Base-by-base conservation (phyloP, 179 eudicot genomes). In the Dionaea muscipula region DNA sequence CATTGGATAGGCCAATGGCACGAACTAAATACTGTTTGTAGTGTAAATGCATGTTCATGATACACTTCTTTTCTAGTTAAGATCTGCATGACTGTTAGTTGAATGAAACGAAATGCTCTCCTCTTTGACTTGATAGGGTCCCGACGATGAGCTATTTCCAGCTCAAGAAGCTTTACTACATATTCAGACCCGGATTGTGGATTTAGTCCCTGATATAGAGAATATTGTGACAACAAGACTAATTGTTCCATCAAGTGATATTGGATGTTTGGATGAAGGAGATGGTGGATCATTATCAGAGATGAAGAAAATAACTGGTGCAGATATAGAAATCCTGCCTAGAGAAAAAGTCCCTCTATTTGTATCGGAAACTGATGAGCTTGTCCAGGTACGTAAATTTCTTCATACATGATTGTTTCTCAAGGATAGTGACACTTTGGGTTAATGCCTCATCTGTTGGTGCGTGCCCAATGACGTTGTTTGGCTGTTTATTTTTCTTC, bases 151-250 rank as follows among this genome's bases (percentile, higher is more conserved):
- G 67, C 78, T 90, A 50, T 90, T 90, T 78, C 97, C 97, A 26
- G 97, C 97, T 63, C 97, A 90, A 75, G 97, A 90, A 80, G 95
- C 97, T 14, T 71, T 90, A 73, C 71, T 91, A 64, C 98, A 91
- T 72, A 87, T 91, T 61, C 98, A 91, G 70, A 87, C 91, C 53
- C 84, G 83, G 40, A 91, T 87, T 43, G 78, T 79, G 22, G 98
- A 91, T 79, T 72, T 91, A 54, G 60, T 72, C 62, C 94, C 86
- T 19, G 95, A 78, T 46, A 84, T 77, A 67, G 94, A 91, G 62
- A 91, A 78, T 67, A 61, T 87, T 61, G 72, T 84, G 59, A 91
- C 91, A 26, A 91, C 98, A 49, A 75, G 98, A 51, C 68, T 87
- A 73, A 78, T 91, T 53, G 66, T 91, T 53, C 76, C 83, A 23